Evolutionary conservation across 2,329 filamentous ascomycete genomes (phyloP), one percentile per base, ranked within the genome.

Genomic region (Alternaria longipes): DNA sequence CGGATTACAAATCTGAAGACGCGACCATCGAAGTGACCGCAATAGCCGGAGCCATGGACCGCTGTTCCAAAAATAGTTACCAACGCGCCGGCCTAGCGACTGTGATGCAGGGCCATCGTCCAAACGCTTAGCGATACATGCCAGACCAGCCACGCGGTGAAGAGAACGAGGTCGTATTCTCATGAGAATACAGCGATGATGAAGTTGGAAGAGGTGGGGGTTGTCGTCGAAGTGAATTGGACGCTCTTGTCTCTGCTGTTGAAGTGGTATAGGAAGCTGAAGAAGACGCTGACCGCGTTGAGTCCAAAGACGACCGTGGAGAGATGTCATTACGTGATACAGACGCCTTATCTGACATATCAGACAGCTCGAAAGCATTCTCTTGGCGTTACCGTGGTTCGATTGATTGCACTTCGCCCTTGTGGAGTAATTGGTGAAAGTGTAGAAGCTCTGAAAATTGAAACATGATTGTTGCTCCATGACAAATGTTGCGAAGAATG

Each of bases 281-380:
- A 1, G 28, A 45, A 53, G 14, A 71, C 67, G 5, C 53, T 44
- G 20, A 74, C 66, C 12, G 77, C 14, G 62, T 83, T 83, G 66
- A 72, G 67, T 34, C 81, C 24, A 63, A 82, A 77, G 42, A 81
- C 70, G 20, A 82, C 54, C 5, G 78, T 74, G 64, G 83, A 83
- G 34, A 84, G 74, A 28, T 80, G 76, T 28, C 79, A 75, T 66
- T 82, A 83, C 14, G 72, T 72, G 1, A 65, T 71, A 44, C 72
- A 65, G 54, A 70, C 12, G 18, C 57, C 65, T 40, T 67, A 66
- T 1, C 62, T 61, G 4, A 75, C 38, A 42, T 61, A 34, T 30
- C 73, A 65, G 28, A 73, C 3, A n/a, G 69, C 8, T 26, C 59
- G 50, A 2, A 45, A 14, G 5, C 65, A 54, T 40, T 56, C 57